Conservation (phyloP, 805 yeast species). For the Saturnispora besseyi region DNA sequence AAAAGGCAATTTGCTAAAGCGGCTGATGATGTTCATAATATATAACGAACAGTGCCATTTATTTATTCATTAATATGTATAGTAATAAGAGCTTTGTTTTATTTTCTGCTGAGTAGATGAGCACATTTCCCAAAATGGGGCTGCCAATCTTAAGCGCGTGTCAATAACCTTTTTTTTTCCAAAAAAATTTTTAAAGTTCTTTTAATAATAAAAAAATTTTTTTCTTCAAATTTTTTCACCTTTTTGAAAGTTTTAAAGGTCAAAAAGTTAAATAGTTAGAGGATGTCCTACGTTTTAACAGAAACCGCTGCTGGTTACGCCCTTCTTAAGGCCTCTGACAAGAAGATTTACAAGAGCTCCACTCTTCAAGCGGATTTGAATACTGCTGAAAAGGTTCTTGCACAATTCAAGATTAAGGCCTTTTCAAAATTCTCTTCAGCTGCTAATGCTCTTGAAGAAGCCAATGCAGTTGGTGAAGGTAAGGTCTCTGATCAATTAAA, state of each 20-base stretch:
- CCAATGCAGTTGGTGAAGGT: constrained; percentile 87
- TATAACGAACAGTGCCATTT: not conserved
- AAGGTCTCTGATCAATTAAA: constrained; percentile 81
- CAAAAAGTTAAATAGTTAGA: not conserved
- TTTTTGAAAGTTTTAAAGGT: not conserved
- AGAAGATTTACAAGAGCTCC: constrained; percentile 85
- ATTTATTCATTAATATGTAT: not conserved
- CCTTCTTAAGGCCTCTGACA: constrained; percentile 92
- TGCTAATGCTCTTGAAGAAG: constrained; percentile 93
- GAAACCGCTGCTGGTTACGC: constrained; percentile 99
- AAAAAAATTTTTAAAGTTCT: not conserved
- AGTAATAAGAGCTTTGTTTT: not conserved
- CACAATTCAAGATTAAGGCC: constrained; percentile 89
- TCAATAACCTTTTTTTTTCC: not conserved
- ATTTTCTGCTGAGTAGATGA: not conserved
- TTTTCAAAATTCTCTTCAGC: constrained; percentile 93
- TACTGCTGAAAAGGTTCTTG: constrained; percentile 74
- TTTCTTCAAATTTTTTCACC: not conserved
- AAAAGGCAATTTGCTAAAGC: constrained; percentile 1
- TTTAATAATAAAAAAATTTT: not conserved
- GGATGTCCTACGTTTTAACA: constrained; percentile 82
- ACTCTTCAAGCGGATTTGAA: constrained; percentile 67
- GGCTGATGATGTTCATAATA: not conserved
- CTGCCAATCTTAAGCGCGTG: not conserved
- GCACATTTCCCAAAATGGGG: not conserved